Evolutionary conservation across 306 rosid species (phyloP).

Genomic region (Datisca glomerata): DNA sequence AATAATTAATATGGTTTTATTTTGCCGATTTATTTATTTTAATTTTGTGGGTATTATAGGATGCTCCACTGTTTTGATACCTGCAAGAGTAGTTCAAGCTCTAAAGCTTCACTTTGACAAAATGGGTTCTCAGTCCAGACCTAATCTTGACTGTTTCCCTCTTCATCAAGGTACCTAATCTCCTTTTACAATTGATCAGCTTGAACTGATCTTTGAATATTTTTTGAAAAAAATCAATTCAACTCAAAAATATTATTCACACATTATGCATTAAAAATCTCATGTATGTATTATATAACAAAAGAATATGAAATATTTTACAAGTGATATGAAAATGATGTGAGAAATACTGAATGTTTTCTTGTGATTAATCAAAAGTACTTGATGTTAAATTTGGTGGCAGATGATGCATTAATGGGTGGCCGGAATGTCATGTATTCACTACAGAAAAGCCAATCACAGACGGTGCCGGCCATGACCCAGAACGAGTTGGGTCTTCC

Average conservation of each 20-base stretch:
- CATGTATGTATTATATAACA: too few species aligned
- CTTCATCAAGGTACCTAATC: constrained; percentile 31
- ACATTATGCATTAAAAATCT: too few species aligned
- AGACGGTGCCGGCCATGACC: constrained; percentile 15
- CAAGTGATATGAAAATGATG: too few species aligned
- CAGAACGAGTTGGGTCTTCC: constrained; percentile 49
- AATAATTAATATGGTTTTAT: too few species aligned
- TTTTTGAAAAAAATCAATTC: neutral
- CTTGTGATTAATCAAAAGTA: too few species aligned
- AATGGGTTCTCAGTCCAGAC: constrained; percentile 34
- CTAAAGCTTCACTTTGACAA: constrained; percentile 69
- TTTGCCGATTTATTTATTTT: too few species aligned
- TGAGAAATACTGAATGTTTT: too few species aligned
- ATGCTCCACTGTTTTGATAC: constrained; percentile 63
- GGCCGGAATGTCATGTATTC: constrained; percentile 26
- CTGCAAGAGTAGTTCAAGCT: constrained; percentile 88
- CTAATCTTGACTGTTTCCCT: constrained; percentile 29
- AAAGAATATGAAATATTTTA: too few species aligned
- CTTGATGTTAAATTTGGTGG: too few species aligned
- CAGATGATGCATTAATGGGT: constrained; percentile 19
- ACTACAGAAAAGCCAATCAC: constrained; percentile 21
- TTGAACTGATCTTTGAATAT: too few species aligned
- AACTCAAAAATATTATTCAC: neutral
- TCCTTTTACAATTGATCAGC: too few species aligned
- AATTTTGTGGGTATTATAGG: constrained; percentile 11